Percentiles rank a stretch among this genome's conserved stretches.
phyloP scores from a whole-genome alignment of 257 asterid genomes.

The Marsdenia floribunda region DNA sequence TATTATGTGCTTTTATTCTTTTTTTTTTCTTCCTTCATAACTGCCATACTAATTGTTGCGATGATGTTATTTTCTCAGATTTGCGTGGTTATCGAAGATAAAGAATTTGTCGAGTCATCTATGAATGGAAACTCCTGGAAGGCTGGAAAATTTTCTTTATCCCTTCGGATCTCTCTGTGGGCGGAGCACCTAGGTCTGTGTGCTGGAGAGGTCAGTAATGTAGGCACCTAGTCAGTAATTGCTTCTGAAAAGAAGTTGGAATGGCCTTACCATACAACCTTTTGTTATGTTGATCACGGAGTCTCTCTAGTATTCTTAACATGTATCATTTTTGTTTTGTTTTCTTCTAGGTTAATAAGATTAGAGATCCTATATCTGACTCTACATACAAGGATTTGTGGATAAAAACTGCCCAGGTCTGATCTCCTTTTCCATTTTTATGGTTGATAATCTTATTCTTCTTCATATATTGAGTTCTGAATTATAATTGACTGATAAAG shows the following conservation, averaged over 20 bases:
- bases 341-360: conserved; percentile 46
- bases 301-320: not conserved
- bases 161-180: conserved; percentile 82
- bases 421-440: conserved; percentile 3
- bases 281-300: not conserved
- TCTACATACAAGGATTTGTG: conserved; percentile 61
- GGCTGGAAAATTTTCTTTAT: conserved; percentile 77
- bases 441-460: not conserved
- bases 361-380: conserved; percentile 72
- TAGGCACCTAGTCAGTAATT: conserved; percentile 1
- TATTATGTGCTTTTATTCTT: not conserved
- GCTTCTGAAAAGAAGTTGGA: not conserved
- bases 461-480: not conserved
- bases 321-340: not conserved
- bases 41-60: not conserved
- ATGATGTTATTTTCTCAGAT: conserved; percentile 39
- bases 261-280: not conserved
- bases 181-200: conserved; percentile 82
- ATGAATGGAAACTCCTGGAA: conserved; percentile 81
- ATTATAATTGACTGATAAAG: not conserved
- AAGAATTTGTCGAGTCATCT: conserved; percentile 63
- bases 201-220: conserved; percentile 54
- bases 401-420: conserved; percentile 73
- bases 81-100: conserved; percentile 74
- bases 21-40: not conserved